Evolutionary conservation across 2,329 filamentous ascomycete species (phyloP).

Genomic region (Xylariales sp.): DNA sequence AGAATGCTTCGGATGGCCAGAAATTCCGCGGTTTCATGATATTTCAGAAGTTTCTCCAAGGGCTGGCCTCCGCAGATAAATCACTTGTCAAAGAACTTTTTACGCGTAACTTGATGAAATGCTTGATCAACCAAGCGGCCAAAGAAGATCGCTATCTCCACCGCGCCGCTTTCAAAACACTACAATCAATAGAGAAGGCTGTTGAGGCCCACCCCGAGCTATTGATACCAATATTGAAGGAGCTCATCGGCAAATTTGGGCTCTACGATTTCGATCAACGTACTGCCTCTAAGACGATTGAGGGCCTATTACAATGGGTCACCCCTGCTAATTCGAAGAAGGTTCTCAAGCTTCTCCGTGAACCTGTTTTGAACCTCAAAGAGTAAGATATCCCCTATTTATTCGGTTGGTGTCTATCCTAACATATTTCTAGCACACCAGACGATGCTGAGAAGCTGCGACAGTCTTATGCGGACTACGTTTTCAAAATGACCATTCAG

Average conservation of each 20-base stretch:
- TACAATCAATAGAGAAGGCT: conserved; percentile 76
- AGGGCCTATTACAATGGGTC: conserved; percentile 74
- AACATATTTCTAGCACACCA: conserved; percentile 46
- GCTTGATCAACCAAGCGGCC: conserved; percentile 83
- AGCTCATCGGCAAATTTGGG: conserved; percentile 76
- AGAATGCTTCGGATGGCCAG: conserved; percentile 83
- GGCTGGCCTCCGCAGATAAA: conserved; percentile 58
- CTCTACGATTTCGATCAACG: conserved; percentile 85
- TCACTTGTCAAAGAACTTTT: conserved; percentile 72
- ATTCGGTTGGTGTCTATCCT: conserved; percentile 42
- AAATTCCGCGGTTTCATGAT: conserved; percentile 94
- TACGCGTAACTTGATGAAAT: conserved; percentile 83
- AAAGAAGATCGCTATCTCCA: conserved; percentile 83
- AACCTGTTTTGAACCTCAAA: conserved; percentile 55
- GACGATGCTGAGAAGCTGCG: conserved; percentile 57
- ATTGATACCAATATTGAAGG: conserved; percentile 70
- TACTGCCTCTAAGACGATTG: conserved; percentile 87
- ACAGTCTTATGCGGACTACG: conserved; percentile 64
- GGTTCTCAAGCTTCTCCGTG: conserved; percentile 61
- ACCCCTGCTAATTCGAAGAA: conserved; percentile 66
- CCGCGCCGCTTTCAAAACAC: conserved; percentile 78
- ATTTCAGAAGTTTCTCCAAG: conserved; percentile 78
- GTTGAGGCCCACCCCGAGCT: conserved; percentile 71
- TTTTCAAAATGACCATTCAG: conserved; percentile 63
- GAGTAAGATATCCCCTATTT: conserved; percentile 47